Conservation (phyloP, 2,329 filamentous ascomycete species). For the Graphiopsis chlorocephala region DNA sequence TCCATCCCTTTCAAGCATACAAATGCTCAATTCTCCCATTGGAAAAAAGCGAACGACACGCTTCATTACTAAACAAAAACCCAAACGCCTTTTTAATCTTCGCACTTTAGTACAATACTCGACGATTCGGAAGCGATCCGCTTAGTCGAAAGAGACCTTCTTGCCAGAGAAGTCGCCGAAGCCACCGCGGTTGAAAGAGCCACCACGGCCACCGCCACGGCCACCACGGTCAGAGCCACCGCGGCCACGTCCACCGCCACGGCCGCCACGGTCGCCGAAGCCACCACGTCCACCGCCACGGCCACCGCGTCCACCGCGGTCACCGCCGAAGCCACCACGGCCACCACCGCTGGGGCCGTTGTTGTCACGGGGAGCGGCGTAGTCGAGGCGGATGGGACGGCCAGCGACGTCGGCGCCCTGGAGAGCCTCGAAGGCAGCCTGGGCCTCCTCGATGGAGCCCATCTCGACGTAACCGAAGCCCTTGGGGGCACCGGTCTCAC, state of each 20-base stretch:
- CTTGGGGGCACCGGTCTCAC: slow-evolving; percentile 79
- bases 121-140: not conserved
- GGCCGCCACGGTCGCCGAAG: slow-evolving; percentile 50
- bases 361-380: slow-evolving; percentile 61
- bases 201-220: slow-evolving; percentile 51
- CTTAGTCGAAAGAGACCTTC: slow-evolving; percentile 66
- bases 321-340: slow-evolving; percentile 41
- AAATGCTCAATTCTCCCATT: not conserved
- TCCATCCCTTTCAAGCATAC: not conserved
- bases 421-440: slow-evolving; percentile 66
- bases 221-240: slow-evolving; percentile 50
- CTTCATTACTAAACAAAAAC: not conserved
- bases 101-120: not conserved
- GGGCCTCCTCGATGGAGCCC: slow-evolving; percentile 77
- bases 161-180: slow-evolving; percentile 71
- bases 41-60: not conserved
- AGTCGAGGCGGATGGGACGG: slow-evolving; percentile 80
- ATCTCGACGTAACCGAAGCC: slow-evolving; percentile 92
- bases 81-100: slow-evolving; percentile 9
- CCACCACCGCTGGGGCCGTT: slow-evolving; percentile 45
- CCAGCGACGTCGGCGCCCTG: slow-evolving; percentile 70
- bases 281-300: slow-evolving; percentile 38
- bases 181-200: slow-evolving; percentile 50
- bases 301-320: slow-evolving; percentile 40
- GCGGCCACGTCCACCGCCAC: slow-evolving; percentile 53